Base-by-base conservation (phyloP, 352 stramenopile species). In the Phytophthora podocarpi region DNA sequence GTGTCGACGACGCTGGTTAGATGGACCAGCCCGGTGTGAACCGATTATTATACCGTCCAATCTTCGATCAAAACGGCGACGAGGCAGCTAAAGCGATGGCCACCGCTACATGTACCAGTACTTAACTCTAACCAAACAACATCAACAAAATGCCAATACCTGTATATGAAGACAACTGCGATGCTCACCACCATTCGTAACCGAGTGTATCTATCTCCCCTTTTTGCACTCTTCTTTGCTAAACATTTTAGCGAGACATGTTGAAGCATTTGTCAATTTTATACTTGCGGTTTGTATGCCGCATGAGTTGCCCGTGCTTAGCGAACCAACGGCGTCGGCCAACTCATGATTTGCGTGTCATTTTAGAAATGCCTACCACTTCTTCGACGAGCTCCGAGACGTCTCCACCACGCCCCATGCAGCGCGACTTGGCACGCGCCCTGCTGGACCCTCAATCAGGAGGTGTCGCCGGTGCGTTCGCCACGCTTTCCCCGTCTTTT, bases 391-490 rank as follows among this genome's bases (percentile, higher is more conserved):
- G 26, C 28, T 37, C 46, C 16, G 12, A 35, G 20, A 54, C 40
- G 16, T 32, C 39, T 12, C 11, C 34, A 10, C 34, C 46, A 23
- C 60, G 43, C 49, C 42, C 26, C 13, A 70, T 73, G 63, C 59
- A 57, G 50, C 70, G 67, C 59, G 63, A 76, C 21, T 48, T 80
- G 7, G 64, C 60, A 8, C 70, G 67, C 26, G 59, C 57, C 7
- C 48, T 80, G 8, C 21, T 77, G 30, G 46, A 52, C 32, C 58
- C 72, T 30, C 50, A 65, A 47, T 70, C 72, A 0, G 40, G 57
- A 53, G 64, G 68, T n/a, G 52, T 80, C 30, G 60, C 64, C 1
- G 48, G 72, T 80, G 41, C 9, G 53, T 51, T 48, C 28, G 9
- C 26, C 12, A 10, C 26, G n/a, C 3, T 49, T 37, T 35, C 26